Percentiles rank a stretch among this genome's conserved stretches.
Evolutionary conservation across 345 rosid species (phyloP).

Genomic region (Physaria fendleri): DNA sequence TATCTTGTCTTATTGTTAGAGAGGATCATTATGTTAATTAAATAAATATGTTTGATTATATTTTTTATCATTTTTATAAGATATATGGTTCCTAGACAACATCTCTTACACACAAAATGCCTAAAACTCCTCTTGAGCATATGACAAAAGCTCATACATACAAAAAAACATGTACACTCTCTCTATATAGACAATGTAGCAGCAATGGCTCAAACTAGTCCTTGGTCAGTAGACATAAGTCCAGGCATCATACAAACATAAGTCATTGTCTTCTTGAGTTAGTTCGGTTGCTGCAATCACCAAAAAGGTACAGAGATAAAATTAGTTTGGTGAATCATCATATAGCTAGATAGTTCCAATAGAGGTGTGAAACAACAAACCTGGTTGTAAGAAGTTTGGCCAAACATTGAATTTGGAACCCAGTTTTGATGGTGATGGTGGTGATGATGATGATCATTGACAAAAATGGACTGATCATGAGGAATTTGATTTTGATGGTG

Average conservation of each 20-base stretch:
- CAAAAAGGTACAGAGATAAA: constrained; percentile 1
- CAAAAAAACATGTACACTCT: constrained; percentile 9
- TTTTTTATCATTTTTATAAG: neutral
- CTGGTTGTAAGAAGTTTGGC: constrained; percentile 56
- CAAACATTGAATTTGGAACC: constrained; percentile 52
- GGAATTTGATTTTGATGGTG: constrained; percentile 32
- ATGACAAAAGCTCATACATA: constrained; percentile 9
- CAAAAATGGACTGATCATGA: constrained; percentile 39
- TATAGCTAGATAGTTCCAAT: neutral
- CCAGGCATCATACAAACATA: constrained; percentile 3
- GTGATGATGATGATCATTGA: constrained; percentile 35
- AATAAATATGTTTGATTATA: neutral
- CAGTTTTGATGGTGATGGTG: constrained; percentile 33
- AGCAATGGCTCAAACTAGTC: constrained; percentile 13
- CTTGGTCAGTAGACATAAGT: constrained; percentile 7
- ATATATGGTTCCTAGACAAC: constrained; percentile 10
- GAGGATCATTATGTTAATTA: too few relatives aligned
- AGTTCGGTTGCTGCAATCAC: constrained; percentile 28
- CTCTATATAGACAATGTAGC: neutral
- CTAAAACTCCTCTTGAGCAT: constrained; percentile 6
- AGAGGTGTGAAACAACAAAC: constrained; percentile 30
- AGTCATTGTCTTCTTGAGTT: neutral
- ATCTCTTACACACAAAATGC: constrained; percentile 21
- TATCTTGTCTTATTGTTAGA: too few relatives aligned
- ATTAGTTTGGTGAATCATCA: constrained; percentile 14